Evolutionary conservation across 306 rosid species (phyloP).

Genomic region (Cicer arietinum): DNA sequence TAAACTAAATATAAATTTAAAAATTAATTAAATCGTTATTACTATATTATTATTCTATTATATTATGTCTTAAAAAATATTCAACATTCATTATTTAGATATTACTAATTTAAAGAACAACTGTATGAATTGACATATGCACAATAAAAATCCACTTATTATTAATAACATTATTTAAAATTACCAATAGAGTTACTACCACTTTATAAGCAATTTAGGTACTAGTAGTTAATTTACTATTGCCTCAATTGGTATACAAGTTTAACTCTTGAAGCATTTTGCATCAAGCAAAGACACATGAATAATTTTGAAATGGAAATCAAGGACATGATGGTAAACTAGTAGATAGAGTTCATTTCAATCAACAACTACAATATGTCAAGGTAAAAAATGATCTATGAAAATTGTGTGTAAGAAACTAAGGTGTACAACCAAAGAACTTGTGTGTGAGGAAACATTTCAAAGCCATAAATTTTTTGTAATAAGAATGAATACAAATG

Average conservation of each 20-base stretch:
- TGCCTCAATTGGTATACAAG: background rate
- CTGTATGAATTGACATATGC: no score
- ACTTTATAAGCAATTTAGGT: background rate
- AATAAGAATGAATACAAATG: slow-evolving; percentile 29
- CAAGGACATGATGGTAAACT: background rate
- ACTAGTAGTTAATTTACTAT: background rate
- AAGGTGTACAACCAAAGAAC: slow-evolving; percentile 34
- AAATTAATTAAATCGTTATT: no score
- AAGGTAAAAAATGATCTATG: slow-evolving; percentile 40
- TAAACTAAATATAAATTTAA: no score
- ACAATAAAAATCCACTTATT: no score
- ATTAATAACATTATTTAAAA: no score
- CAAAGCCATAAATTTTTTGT: slow-evolving; percentile 19
- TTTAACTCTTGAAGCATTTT: background rate
- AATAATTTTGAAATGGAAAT: background rate
- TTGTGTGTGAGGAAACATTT: slow-evolving; percentile 7
- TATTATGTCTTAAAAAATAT: no score
- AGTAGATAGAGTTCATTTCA: slow-evolving; percentile 10
- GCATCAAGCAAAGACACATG: background rate
- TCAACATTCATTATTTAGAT: no score
- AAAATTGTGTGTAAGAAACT: slow-evolving; percentile 16
- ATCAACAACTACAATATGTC: slow-evolving; percentile 4
- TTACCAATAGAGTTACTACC: no score
- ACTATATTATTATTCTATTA: no score
- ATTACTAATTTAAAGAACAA: no score